Base-by-base conservation (phyloP, 805 yeast genomes). In the Saturnispora mendoncae region DNA sequence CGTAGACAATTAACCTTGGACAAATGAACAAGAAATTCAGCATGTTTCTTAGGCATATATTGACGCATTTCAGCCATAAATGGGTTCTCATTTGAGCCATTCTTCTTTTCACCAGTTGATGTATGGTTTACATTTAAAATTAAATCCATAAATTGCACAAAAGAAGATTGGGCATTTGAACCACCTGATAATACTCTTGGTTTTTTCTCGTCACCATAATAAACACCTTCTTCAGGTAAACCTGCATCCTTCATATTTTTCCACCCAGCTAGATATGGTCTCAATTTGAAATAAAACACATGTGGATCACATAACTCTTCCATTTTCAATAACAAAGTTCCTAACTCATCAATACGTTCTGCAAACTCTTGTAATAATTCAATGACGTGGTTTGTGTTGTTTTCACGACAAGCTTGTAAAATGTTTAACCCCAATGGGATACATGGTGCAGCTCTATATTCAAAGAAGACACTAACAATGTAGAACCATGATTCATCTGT, bases 241-340 rank as follows among this genome's bases (percentile, higher is more conserved):
- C 97, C 97, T 2, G 80, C 87, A 42, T 76, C 85, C 20, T 74
- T 76, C 96, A 90, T 88, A 54, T 84, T 84, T 56, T 78, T 79
- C 94, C 96, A 90, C 2, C 97, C 97, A 1, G 96, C 95, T 48
- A 90, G 65, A 52, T 74, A 88, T 1, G 97, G 97, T 54, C 97
- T 71, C 35, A 88, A 72, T 46, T 90, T 73, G 65, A 73, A 84
- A 61, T 84, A 88, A 58, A 90, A 88, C 4, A 83, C 79, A 56
- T 86, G 94, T 3, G 97, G 97, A 55, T 87, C 95, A 60, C 96
- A 85, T 82, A 82, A 82, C 50, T 88, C 95, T 54, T 84, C 87
- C 92, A 88, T 83, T 51, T 74, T 71, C 74, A 80, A 75, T 50
- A 90, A 63, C 2, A 84, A 71, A 3, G 80, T 67, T 12, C 87